Percentiles rank a stretch among this genome's conserved stretches.
These are phyloP conservation scores for Mycena metata DNA, from an alignment of 768 basidiomycete species.

Conservation along the genomic window DNA sequence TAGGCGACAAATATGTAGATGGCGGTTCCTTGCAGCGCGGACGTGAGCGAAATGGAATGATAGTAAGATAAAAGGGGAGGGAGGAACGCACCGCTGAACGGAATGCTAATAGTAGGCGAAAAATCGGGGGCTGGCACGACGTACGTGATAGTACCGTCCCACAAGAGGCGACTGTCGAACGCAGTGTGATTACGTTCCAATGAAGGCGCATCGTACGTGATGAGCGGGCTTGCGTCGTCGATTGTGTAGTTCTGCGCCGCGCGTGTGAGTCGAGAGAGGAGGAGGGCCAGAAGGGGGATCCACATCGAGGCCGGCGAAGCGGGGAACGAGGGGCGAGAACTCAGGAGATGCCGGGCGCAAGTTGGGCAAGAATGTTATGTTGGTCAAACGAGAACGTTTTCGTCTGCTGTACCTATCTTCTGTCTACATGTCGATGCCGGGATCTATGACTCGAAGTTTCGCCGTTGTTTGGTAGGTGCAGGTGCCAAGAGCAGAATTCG, in stretches of 20 bases:
- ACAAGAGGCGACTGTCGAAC: slow-evolving; percentile 6
- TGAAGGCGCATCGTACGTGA: slow-evolving; percentile 6
- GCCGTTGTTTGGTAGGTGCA: too few relatives aligned
- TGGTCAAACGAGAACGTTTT: too few relatives aligned
- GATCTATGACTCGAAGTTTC: too few relatives aligned
- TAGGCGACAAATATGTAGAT: slow-evolving; percentile 22
- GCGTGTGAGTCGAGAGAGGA: background rate
- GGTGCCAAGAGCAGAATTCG: too few relatives aligned
- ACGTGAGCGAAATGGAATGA: too few relatives aligned
- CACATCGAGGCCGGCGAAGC: background rate
- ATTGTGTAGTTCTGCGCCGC: background rate
- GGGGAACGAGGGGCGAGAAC: background rate
- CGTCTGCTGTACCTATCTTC: too few relatives aligned
- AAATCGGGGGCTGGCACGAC: background rate
- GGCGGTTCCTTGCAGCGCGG: background rate
- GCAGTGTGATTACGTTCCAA: slow-evolving; percentile 9
- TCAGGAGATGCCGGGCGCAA: too few relatives aligned
- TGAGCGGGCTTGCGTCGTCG: background rate
- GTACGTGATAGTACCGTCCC: slow-evolving; percentile 2
- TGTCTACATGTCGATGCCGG: too few relatives aligned
- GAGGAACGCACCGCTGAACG: slow-evolving; percentile 3
- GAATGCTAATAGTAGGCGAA: slow-evolving; percentile 11
- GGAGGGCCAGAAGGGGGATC: background rate
- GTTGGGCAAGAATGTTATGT: too few relatives aligned
- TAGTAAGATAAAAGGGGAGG: background rate